Percentiles rank a stretch among this genome's conserved stretches.
Conservation (phyloP, 352 stramenopile species). For the Phytopythium montanum region DNA sequence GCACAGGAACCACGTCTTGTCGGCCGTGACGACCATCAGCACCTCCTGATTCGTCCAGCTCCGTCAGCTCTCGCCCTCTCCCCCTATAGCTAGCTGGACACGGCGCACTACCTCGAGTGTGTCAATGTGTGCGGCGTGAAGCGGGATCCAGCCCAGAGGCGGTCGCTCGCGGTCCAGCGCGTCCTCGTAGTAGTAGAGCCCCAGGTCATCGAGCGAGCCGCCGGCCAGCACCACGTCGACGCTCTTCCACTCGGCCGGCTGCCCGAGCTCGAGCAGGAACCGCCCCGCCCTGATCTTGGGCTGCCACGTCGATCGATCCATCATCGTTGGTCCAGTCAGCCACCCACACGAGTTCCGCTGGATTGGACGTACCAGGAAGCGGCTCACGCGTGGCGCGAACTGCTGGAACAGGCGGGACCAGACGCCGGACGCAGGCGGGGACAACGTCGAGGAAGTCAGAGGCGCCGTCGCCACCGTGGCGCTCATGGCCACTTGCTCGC, state of each 20-base stretch:
- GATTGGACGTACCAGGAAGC: slow-evolving; percentile 32
- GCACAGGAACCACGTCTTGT: slow-evolving; percentile 83
- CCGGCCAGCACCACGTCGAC: slow-evolving; percentile 68
- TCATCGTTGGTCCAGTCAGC: background rate
- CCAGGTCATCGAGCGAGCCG: slow-evolving; percentile 40
- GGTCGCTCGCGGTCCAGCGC: slow-evolving; percentile 24
- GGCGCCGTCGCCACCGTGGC: background rate
- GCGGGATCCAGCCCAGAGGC: slow-evolving; percentile 44
- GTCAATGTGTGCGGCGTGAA: slow-evolving; percentile 69
- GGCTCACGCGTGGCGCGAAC: slow-evolving; percentile 30
- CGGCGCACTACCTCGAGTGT: slow-evolving; percentile 39
- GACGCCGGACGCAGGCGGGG: slow-evolving; percentile 13
- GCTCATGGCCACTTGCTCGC: background rate
- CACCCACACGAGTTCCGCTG: background rate
- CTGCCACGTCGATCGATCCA: slow-evolving; percentile 10
- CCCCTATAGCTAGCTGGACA: background rate
- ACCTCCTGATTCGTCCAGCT: slow-evolving; percentile 32
- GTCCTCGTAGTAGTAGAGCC: slow-evolving; percentile 64
- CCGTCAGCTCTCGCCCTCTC: background rate
- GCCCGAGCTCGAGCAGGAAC: slow-evolving; percentile 55
- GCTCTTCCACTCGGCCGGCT: slow-evolving; percentile 46
- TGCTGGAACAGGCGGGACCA: slow-evolving; percentile 55
- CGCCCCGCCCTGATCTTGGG: slow-evolving; percentile 58
- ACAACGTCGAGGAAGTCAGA: background rate
- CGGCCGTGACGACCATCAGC: slow-evolving; percentile 67